Evolutionary conservation across 805 yeast species (phyloP), one percentile per base, ranked within the genome.

Genomic region (Wickerhamomyces subpelliculosus): DNA sequence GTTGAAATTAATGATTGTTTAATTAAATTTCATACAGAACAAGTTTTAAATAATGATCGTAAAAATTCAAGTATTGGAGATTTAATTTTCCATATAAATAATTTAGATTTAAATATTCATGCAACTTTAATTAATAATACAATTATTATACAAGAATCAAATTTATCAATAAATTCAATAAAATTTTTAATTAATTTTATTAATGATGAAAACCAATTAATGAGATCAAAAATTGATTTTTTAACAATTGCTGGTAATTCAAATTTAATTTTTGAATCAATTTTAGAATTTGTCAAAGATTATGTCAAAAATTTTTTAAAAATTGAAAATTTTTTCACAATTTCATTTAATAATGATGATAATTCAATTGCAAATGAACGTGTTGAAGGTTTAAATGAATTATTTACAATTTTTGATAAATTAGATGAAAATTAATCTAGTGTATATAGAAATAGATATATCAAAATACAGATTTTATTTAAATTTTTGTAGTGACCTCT

Each of bases 51-150:
- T 32, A 64, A 68, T 22, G 86, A 80, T 36, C 74, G 95, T 49
- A 77, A 78, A 37, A 60, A 72, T 23, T 70, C 80, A 34, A 71
- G 80, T 16, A 73, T 86, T 62, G 96, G 97, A 35, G 96, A 88
- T 49, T 73, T 83, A 40, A 79, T 89, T 34, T 80, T 89, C 19
- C 88, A 87, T 57, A 77, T 89, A 39, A 88, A 90, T 59, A 93
- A 82, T 34, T 64, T 73, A 13, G 74, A 71, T 14, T 72, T 69
- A 35, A 75, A 75, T 27, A 70, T 89, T 14, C 95, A 87, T 60
- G 96, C 96, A 2, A 77, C 82, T 24, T 65, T 84, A 32, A 78
- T 83, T 40, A 73, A 78, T 43, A 75, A 78, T 45, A 73, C 78
- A 31, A 80, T 88, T 8, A 76, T 82, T 34, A 79, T 88, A 13